phyloP scores from a whole-genome alignment of 768 basidiomycete genomes.

The Mycena latifolia region DNA sequence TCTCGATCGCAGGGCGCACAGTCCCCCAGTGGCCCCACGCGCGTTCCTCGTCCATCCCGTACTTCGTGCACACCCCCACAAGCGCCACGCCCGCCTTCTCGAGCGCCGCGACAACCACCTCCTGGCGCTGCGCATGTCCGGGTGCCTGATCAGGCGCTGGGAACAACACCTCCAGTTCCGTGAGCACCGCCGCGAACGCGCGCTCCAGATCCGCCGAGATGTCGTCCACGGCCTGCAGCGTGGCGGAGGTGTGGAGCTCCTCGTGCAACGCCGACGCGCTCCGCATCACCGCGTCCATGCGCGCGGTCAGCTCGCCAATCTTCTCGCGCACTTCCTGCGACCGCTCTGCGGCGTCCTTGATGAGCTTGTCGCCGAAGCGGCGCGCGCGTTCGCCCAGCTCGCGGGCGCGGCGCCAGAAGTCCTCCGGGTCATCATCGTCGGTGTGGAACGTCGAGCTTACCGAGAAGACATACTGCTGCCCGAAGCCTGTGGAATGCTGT shows the following conservation, averaged over 20 bases:
- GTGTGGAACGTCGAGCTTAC: background rate
- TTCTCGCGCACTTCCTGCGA: constrained; percentile 34
- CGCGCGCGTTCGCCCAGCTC: constrained; percentile 25
- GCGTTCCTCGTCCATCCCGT: constrained; percentile 41
- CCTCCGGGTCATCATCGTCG: constrained; percentile 2
- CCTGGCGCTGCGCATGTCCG: constrained; percentile 41
- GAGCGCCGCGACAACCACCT: constrained; percentile 38
- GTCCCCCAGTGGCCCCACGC: constrained; percentile 37
- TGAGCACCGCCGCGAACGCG: constrained; percentile 39
- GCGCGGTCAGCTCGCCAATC: constrained; percentile 39
- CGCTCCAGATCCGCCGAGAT: constrained; percentile 37
- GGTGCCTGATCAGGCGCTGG: constrained; percentile 46
- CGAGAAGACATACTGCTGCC: background rate
- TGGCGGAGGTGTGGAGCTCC: constrained; percentile 12
- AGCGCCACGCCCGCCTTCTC: constrained; percentile 42
- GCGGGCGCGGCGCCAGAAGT: constrained; percentile 29
- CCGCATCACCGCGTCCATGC: constrained; percentile 36
- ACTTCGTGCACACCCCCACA: constrained; percentile 37
- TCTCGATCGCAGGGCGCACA: constrained; percentile 41
- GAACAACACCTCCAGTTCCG: constrained; percentile 42
- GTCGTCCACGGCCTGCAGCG: constrained; percentile 18
- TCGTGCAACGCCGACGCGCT: constrained; percentile 33
- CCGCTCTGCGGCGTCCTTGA: constrained; percentile 31
- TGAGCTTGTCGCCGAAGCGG: constrained; percentile 35
- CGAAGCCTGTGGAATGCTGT: background rate